These are phyloP conservation scores for Sungouiella blattae DNA, from an alignment of 805 yeast genomes.

Conservation along the genomic window DNA sequence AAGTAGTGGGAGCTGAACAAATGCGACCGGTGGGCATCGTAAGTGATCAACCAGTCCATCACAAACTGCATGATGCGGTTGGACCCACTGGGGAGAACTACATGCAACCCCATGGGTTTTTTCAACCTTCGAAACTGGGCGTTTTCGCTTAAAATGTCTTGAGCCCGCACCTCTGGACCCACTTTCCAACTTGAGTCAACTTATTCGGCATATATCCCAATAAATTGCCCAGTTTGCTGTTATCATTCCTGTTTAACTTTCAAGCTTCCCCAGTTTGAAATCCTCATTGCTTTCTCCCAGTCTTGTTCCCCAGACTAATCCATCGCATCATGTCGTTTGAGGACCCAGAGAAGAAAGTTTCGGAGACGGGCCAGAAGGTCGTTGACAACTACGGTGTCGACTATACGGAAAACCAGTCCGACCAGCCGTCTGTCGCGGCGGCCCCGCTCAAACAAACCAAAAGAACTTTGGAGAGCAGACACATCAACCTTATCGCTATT, in stretches of 20 bases:
- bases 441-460: constrained; percentile 15
- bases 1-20: no score
- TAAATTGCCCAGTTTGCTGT: no score
- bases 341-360: constrained; percentile 6
- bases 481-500: constrained; percentile 37
- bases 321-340: background rate
- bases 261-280: no score
- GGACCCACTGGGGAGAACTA: background rate
- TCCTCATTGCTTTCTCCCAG: no score
- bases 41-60: no score
- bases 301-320: no score
- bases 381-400: constrained; percentile 8
- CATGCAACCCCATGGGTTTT: background rate
- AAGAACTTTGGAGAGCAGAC: constrained; percentile 23
- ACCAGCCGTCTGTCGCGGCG: no score
- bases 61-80: background rate
- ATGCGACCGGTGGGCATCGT: no score
- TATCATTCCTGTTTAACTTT: no score
- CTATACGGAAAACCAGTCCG: constrained; percentile 6
- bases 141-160: background rate
- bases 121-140: background rate
- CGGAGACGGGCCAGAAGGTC: constrained; percentile 4
- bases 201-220: no score
- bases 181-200: background rate
- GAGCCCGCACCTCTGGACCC: background rate